Conservation (phyloP, 2,329 filamentous ascomycete genomes). For the Hypocrella siamensis region DNA sequence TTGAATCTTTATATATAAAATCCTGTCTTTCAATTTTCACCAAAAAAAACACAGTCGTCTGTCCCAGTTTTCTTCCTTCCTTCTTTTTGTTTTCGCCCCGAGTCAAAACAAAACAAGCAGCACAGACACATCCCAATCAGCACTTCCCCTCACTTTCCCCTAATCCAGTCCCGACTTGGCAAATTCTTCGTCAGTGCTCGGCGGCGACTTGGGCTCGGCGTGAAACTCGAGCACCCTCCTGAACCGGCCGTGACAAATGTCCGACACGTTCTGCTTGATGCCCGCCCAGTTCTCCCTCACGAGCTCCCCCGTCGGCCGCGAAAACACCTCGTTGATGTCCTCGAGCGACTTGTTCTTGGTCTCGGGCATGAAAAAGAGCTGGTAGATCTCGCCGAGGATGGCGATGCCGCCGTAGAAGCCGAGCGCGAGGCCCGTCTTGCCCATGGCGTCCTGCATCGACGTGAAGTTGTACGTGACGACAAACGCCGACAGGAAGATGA, state of each 20-base stretch:
- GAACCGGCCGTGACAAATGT: constrained; percentile 10
- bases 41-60: too few species aligned
- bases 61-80: too few species aligned
- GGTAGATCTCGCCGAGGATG: constrained; percentile 54
- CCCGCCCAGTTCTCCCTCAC: constrained; percentile 39
- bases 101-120: too few species aligned
- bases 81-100: too few species aligned
- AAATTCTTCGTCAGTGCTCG: constrained; percentile 4
- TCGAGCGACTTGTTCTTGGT: constrained; percentile 54
- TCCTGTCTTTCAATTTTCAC: too few species aligned
- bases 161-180: constrained; percentile 1
- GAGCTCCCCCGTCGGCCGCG: constrained; percentile 44
- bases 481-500: constrained; percentile 56
- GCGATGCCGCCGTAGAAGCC: constrained; percentile 65
- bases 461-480: constrained; percentile 64
- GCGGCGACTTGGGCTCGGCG: constrained; percentile 7
- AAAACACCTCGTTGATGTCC: constrained; percentile 55
- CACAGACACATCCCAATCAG: too few species aligned
- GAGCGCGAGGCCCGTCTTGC: constrained; percentile 45
- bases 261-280: constrained; percentile 14
- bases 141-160: not conserved
- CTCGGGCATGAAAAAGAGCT: constrained; percentile 62
- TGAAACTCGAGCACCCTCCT: constrained; percentile 7
- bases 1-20: too few species aligned
- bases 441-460: constrained; percentile 54